Evolutionary conservation across 306 rosid genomes (phyloP), one percentile per base, ranked within the genome.

Genomic region (Cucumis hystrix): DNA sequence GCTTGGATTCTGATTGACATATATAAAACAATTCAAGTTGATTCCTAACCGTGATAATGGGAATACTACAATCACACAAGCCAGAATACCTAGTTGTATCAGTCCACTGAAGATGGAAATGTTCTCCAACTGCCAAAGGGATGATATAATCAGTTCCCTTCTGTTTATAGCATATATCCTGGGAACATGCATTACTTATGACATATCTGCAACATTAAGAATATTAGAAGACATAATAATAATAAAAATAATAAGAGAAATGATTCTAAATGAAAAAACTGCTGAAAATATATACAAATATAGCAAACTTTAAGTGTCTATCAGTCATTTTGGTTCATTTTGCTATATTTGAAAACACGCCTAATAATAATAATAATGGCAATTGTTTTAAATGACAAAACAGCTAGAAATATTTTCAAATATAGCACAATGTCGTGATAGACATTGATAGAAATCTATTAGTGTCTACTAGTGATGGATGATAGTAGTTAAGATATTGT

Each of bases 81-180:
- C 45, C 52, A 79, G 52, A 8, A 39, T 78, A 94, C 98, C 90
- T 94, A 72, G 90, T 83, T 17, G 84, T 82, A 79, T 94, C 96
- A 70, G 88, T 90, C 96, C 98, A 90, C 72, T 92, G 96, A 84
- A 94, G 98, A 84, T 92, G 95, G 79, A 96, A 89, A 86, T 94
- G 97, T 76, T 87, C 87, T 64, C 96, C 92, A 10, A 75, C 65
- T 66, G 88, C 83, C 83, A 94, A 81, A 79, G 77, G 86, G 80
- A 87, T 87, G 43, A 84, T 64, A 61, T 66, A 76, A 18, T 94
- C 91, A 43, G 94, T 91, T 66, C 97, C 98, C 79, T 92, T 94
- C 81, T 94, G 98, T 86, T 88, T 92, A 77, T 85, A 94, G 82
- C 87, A 79, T 43, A 94, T 78, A 84, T 92, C 93, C 86, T 81